A percentile compares a stretch with the other conserved stretches of the same genome.
phyloP scores from a whole-genome alignment of 108 stramenopile species.

The Discostella stelligeroides region DNA sequence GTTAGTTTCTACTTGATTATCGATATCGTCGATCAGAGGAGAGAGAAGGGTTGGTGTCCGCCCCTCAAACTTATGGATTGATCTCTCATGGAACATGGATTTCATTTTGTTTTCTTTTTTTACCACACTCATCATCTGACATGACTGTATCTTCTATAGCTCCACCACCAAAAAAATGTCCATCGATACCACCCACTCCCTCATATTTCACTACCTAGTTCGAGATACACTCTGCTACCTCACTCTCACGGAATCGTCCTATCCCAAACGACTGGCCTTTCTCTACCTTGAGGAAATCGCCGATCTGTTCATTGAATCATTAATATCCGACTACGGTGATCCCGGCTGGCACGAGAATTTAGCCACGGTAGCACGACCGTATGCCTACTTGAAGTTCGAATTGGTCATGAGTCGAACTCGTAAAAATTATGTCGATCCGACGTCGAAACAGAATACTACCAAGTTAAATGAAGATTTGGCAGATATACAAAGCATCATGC shows the following conservation, averaged over 20 bases:
- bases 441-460: constrained; percentile 72
- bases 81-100: not conserved
- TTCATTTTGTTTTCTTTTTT: not conserved
- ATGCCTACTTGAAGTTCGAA: constrained; percentile 92
- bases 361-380: constrained; percentile 89
- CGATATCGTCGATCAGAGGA: not conserved
- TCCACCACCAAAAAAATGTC: constrained; percentile 72
- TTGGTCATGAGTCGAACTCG: constrained; percentile 93
- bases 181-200: constrained; percentile 63
- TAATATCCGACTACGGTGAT: constrained; percentile 82
- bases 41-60: not conserved
- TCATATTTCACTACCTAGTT: constrained; percentile 88
- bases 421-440: constrained; percentile 91
- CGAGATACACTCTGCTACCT: constrained; percentile 79
- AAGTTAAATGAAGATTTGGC: constrained; percentile 95
- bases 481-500: constrained; percentile 97
- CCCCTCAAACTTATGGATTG: not conserved
- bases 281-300: constrained; percentile 94
- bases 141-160: constrained; percentile 18
- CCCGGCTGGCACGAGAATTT: constrained; percentile 63
- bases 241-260: constrained; percentile 74
- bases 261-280: constrained; percentile 97
- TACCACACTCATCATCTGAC: too few relatives aligned
- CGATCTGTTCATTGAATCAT: constrained; percentile 78
- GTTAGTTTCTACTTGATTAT: not conserved